Conservation (phyloP, 2,329 filamentous ascomycete genomes). For the Colletotrichum tofieldiae region DNA sequence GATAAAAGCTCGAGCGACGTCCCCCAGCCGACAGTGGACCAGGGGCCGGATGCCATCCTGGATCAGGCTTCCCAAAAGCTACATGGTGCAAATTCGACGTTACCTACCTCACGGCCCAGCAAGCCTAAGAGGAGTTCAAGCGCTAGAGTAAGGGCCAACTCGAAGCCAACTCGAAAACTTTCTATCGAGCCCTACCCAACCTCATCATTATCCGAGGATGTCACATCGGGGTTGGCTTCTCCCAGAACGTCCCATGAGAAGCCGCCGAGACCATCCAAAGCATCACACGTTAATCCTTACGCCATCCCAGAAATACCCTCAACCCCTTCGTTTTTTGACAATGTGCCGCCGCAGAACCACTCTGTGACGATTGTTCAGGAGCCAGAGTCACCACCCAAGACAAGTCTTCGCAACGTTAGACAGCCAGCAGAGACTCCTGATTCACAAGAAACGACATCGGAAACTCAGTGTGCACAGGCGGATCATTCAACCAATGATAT, state of each 20-base stretch:
- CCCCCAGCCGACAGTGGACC: conserved; percentile 18
- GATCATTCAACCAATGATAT: not conserved
- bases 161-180: conserved; percentile 50
- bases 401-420: not conserved
- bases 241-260: conserved; percentile 56
- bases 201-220: conserved; percentile 49
- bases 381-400: conserved; percentile 26
- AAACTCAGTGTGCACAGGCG: not conserved
- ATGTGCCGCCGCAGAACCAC: conserved; percentile 49
- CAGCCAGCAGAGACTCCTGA: not conserved
- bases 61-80: conserved; percentile 36
- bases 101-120: conserved; percentile 14
- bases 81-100: conserved; percentile 22
- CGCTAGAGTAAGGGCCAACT: conserved; percentile 45
- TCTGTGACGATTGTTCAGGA: conserved; percentile 33
- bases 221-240: conserved; percentile 50
- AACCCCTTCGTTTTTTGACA: conserved; percentile 58
- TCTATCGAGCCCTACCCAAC: conserved; percentile 52
- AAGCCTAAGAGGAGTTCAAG: conserved; percentile 46
- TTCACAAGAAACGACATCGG: not conserved
- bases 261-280: conserved; percentile 51
- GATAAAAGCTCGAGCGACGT: conserved; percentile 45
- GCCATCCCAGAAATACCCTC: conserved; percentile 55
- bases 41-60: conserved; percentile 13
- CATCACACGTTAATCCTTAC: conserved; percentile 46